Evolutionary conservation across 2,329 filamentous ascomycete genomes (phyloP), one percentile per base, ranked within the genome.

Genomic region (Colletotrichum australisinense): DNA sequence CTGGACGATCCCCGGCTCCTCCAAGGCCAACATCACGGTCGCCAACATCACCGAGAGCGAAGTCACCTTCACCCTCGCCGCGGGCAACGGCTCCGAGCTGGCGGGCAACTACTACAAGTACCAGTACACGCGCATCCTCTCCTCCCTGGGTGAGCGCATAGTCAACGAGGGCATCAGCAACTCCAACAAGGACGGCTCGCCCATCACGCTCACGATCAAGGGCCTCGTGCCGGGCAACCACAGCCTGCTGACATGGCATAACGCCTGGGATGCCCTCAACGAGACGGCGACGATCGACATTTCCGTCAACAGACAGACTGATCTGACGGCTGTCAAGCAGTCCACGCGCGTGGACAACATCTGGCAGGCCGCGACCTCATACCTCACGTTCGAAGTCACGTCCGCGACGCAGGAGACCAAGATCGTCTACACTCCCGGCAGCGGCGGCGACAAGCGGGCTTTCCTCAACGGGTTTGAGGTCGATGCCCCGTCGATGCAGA

Each of bases 391-490:
- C 64, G 75, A 75, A 1, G 76, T 75, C 3, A 72, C 75, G 0
- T 69, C 75, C 4, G 67, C 75, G 1, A 30, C 66, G 4, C 74
- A 78, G 19, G 72, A 75, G 16, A 78, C 80, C n/a, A 74, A 76
- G 57, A 76, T 82, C 55, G 72, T 76, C 3, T 79, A 76, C 53
- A 77, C 75, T 6, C 77, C 77, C 3, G 69, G 8, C 8, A 71
- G 5, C 19, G 73, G 75, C 12, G 74, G 49, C 28, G 77, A 78
- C 46, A 56, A 60, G 30, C 72, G 76, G 9, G 80, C 76, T 1
- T 82, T 78, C 56, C 42, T 81, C 16, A 82, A 82, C 63, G 79
- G 78, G 0, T 80, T 81, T 59, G 79, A 81, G 62, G 76, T 81
- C 26, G 80, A 81, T 66, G 74, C 69, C 1, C 72, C 79, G 2